Percentiles rank a stretch among this genome's conserved stretches.
Conservation (phyloP, 805 yeast genomes). For the Metschnikowia lunata region DNA sequence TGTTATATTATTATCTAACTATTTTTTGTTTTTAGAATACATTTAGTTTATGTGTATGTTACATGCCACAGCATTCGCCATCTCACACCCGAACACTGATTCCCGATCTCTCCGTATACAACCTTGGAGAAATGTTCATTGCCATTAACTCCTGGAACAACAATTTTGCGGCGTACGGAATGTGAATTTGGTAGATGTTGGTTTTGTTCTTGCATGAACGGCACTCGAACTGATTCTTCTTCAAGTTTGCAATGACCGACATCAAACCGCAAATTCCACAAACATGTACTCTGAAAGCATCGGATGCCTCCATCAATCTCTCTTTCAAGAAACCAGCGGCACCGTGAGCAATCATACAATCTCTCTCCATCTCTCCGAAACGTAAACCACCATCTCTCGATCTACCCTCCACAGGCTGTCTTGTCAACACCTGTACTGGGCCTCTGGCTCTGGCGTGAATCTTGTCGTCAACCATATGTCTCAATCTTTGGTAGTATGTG, state of each 20-base stretch:
- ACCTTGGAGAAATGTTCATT: slow-evolving; percentile 96
- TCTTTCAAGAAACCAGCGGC: slow-evolving; percentile 98
- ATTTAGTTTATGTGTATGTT: slow-evolving; percentile 5
- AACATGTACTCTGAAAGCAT: slow-evolving; percentile 95
- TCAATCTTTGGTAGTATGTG: slow-evolving; percentile 94
- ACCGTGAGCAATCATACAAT: slow-evolving; percentile 99
- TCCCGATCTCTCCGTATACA: slow-evolving; percentile 89
- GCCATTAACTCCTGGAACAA: slow-evolving; percentile 99
- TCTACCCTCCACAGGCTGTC: slow-evolving; percentile 99
- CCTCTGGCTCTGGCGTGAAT: slow-evolving; percentile 99
- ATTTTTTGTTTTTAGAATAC: background rate
- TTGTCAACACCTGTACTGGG: slow-evolving; percentile 93
- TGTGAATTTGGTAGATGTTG: slow-evolving; percentile 93
- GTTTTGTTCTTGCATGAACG: slow-evolving; percentile 98
- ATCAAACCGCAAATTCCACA: slow-evolving; percentile 98
- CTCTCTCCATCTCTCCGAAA: slow-evolving; percentile 99
- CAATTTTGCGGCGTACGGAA: slow-evolving; percentile 97
- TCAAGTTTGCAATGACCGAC: slow-evolving; percentile 95
- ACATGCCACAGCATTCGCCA: slow-evolving; percentile 1
- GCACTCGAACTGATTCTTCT: slow-evolving; percentile 97
- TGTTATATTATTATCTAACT: too few relatives aligned
- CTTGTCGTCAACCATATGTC: slow-evolving; percentile 99
- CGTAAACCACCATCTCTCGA: slow-evolving; percentile 99
- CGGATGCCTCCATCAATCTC: slow-evolving; percentile 98
- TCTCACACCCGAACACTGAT: slow-evolving; percentile 35